These are phyloP conservation scores for Eleusine coracana DNA, from an alignment of 176 grass and related monocot species.

Conservation along the genomic window DNA sequence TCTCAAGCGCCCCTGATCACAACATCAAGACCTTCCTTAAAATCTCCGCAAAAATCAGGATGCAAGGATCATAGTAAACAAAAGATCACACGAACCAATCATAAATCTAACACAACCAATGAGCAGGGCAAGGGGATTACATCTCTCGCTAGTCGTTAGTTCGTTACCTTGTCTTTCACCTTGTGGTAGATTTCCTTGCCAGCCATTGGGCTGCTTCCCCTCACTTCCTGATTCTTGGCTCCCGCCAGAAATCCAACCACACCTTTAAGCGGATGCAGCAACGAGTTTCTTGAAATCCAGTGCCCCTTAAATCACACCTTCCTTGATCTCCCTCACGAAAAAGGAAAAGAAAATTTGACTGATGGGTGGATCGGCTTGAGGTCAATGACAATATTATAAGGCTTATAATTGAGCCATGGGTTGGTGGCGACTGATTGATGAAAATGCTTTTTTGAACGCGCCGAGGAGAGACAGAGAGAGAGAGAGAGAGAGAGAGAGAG, in stretches of 20 bases:
- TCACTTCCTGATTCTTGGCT: constrained; percentile 13
- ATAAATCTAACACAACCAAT: background rate
- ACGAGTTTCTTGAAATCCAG: constrained; percentile 28
- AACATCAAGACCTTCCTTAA: constrained; percentile 18
- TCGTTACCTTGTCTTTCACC: constrained; percentile 67
- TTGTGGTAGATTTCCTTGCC: constrained; percentile 70
- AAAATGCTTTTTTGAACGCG: constrained; percentile 3
- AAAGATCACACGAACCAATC: background rate
- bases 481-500: background rate
- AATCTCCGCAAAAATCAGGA: background rate
- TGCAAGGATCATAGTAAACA: background rate
- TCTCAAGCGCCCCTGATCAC: background rate
- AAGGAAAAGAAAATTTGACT: background rate
- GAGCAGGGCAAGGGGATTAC: background rate
- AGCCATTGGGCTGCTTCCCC: constrained; percentile 35
- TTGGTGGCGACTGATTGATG: constrained; percentile 29
- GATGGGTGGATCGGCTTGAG: constrained; percentile 25
- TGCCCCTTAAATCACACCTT: constrained; percentile 21
- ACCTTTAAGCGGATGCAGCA: background rate
- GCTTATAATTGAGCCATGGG: constrained; percentile 39
- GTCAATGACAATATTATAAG: constrained; percentile 28
- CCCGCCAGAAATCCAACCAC: constrained; percentile 20
- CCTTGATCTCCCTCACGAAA: constrained; percentile 9
- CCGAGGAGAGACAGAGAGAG: background rate
- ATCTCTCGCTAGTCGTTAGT: background rate